A percentile compares a stretch with the other conserved stretches of the same genome.
Evolutionary conservation across 495 filamentous ascomycete genomes (phyloP).

Genomic region (Neurospora discreta): DNA sequence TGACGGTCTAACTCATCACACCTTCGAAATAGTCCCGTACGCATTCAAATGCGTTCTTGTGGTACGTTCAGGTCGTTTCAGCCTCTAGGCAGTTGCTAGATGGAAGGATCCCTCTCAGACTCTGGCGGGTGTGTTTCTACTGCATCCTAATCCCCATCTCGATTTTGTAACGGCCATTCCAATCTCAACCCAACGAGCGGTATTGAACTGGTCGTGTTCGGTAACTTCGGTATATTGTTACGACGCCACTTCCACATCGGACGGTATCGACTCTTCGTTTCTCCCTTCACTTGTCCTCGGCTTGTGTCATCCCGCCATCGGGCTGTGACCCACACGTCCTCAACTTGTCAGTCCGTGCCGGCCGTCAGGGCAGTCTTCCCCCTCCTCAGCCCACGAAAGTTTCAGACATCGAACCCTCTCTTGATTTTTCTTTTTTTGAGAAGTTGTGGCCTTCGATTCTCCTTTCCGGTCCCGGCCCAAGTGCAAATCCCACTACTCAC

Average conservation of each 20-base stretch:
- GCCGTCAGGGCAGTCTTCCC: neutral
- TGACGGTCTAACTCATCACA: too few relatives aligned
- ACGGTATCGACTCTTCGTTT: neutral
- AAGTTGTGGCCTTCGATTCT: neutral
- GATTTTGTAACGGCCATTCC: too few relatives aligned
- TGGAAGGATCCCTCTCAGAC: too few relatives aligned
- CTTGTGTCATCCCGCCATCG: neutral
- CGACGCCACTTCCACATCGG: neutral
- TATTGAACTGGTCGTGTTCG: too few relatives aligned
- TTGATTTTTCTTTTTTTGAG: fast-evolving
- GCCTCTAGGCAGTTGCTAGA: too few relatives aligned
- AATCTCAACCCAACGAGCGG: too few relatives aligned
- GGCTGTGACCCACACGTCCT: neutral
- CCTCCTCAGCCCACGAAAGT: neutral
- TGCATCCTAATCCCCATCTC: too few relatives aligned
- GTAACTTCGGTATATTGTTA: too few relatives aligned
- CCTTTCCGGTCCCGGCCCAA: neutral
- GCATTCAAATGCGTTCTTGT: too few relatives aligned
- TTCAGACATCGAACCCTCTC: neutral
- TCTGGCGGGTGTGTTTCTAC: too few relatives aligned
- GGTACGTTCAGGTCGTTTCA: too few relatives aligned
- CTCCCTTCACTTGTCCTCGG: neutral
- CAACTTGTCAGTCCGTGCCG: neutral
- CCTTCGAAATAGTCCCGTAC: too few relatives aligned
- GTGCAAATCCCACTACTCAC: neutral